Evolutionary conservation across 164 flowering plant genomes (phyloP).

Genomic region (Vitis labrusca): DNA sequence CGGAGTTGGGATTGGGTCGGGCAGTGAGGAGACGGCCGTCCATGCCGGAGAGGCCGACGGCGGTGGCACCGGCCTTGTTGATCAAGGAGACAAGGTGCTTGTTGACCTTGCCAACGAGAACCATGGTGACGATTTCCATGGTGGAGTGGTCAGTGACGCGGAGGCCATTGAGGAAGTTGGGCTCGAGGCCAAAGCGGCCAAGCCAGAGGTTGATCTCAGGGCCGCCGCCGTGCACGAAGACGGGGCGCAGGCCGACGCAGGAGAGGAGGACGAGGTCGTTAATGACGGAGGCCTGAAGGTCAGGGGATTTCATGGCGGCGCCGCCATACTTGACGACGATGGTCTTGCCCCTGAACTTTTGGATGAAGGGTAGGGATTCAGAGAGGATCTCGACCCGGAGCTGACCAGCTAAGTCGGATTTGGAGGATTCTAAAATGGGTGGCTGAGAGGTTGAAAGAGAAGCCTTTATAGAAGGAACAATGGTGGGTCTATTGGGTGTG

Average conservation of each 20-base stretch:
- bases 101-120: constrained; percentile 82
- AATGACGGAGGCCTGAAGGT: constrained; percentile 74
- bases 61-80: constrained; percentile 81
- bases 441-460: constrained; percentile 7
- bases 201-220: constrained; percentile 84
- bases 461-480: not conserved
- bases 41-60: constrained; percentile 80
- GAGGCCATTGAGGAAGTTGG: constrained; percentile 75
- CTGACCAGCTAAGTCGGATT: constrained; percentile 25
- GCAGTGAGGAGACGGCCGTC: constrained; percentile 86
- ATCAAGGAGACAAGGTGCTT: constrained; percentile 77
- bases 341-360: constrained; percentile 86
- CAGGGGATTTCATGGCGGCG: constrained; percentile 83
- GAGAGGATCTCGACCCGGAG: constrained; percentile 82
- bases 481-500: not conserved
- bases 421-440: constrained; percentile 4
- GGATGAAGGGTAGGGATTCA: constrained; percentile 91
- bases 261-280: constrained; percentile 86
- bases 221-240: constrained; percentile 93
- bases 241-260: constrained; percentile 85
- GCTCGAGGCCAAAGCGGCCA: constrained; percentile 42
- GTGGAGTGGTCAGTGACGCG: constrained; percentile 85
- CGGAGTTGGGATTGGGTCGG: constrained; percentile 58
- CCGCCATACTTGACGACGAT: constrained; percentile 95
- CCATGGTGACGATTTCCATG: constrained; percentile 94